phyloP scores from a whole-genome alignment of 1,139 yeast genomes.

The Ogataea hybrid region DNA sequence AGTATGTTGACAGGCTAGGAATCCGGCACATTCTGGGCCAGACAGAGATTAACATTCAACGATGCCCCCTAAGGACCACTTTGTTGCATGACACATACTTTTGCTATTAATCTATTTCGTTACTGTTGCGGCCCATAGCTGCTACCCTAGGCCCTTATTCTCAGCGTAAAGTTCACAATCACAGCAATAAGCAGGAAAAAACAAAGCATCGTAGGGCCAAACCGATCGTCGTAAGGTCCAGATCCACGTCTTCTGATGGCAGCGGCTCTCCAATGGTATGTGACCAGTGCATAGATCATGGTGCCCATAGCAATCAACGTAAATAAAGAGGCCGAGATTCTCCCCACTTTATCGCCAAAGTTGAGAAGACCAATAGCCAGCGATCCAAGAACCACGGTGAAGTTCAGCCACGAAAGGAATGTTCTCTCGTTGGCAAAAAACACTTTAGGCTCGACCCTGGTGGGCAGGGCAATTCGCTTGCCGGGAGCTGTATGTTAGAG shows the following conservation, averaged over 20 bases:
- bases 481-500: conserved; percentile 38
- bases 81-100: too few species aligned
- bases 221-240: conserved; percentile 97
- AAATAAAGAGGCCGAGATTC: conserved; percentile 90
- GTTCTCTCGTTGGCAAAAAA: conserved; percentile 99
- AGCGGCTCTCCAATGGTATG: conserved; percentile 99
- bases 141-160: conserved; percentile 52
- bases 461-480: conserved; percentile 95
- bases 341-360: conserved; percentile 92
- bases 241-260: conserved; percentile 97
- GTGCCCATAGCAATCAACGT: conserved; percentile 96
- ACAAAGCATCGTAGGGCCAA: conserved; percentile 99
- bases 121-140: not conserved
- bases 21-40: too few species aligned
- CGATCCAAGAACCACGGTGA: conserved; percentile 96
- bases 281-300: conserved; percentile 90
- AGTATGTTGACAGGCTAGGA: too few species aligned
- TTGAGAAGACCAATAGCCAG: conserved; percentile 93
- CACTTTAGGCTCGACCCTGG: conserved; percentile 97
- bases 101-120: conserved; percentile 5
- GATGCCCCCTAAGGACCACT: too few species aligned
- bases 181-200: conserved; percentile 90
- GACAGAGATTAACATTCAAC: too few species aligned
- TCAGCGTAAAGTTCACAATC: conserved; percentile 82
- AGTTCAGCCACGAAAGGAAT: conserved; percentile 95